Evolutionary conservation across 441 rosid genomes (phyloP), one percentile per base, ranked within the genome.

Genomic region (Omphalea diandra): DNA sequence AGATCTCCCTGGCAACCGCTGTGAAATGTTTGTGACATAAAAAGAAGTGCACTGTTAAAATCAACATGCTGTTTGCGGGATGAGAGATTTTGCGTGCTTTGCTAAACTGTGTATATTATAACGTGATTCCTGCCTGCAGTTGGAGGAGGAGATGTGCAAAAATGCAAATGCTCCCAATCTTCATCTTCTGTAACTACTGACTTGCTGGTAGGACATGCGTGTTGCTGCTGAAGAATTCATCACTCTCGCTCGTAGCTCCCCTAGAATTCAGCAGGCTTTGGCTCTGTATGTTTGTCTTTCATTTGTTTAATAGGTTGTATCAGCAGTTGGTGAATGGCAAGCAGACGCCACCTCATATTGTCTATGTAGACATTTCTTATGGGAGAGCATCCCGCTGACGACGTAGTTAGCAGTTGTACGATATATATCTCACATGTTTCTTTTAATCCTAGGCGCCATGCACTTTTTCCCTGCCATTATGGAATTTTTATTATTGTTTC

Each of bases 121-220:
- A 36, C 58, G 65, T 54, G 44, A 58, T 32, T 60, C 71, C 70
- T 55, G 67, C 58, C 67, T 24, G 81, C 69, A 5, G 75, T 55
- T 26, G 70, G 78, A n/a, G n/a, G n/a, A 35, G 43, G 73, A 71
- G 35, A 11, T 46, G 4, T 20, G 63, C 36, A 63, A 63, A 65
- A 41, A 49, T 67, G 72, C 43, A 55, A 59, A 67, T 33, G 65
- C 24, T 54, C 24, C 73, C 41, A 11, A 60, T 63, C 76, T 77
- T 70, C 75, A 64, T 49, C 70, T 59, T 68, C 67, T 76, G 78
- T 82, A 68, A 72, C 74, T 70, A 57, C 72, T 66, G 73, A 65
- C 70, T 53, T 27, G 62, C 69, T 73, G 71, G 77, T 69, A 50
- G 59, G 77, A 41, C 40, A 68, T 35, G 41, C n/a, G 18, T 49